Percentiles rank a stretch among this genome's conserved stretches.
Evolutionary conservation across 495 filamentous ascomycete species (phyloP).

Genomic region (Acidomyces sp.): DNA sequence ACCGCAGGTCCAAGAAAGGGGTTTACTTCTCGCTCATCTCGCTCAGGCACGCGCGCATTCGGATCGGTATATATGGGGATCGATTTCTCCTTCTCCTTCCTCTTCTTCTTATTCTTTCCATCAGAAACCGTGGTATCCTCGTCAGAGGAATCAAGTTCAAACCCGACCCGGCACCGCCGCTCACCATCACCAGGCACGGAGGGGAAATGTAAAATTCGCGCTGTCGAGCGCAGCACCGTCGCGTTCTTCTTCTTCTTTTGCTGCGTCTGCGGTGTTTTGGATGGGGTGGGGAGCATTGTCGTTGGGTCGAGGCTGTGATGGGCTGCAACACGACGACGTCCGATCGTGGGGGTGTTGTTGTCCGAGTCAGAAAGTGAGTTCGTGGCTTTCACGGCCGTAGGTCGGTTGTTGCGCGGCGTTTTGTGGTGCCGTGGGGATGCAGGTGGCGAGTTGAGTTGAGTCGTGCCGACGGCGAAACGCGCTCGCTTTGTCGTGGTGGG

Average conservation of each 20-base stretch:
- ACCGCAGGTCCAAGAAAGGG: constrained; percentile 56
- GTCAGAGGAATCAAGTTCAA: too few relatives aligned
- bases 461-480: constrained; percentile 17
- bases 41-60: constrained; percentile 66
- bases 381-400: not conserved
- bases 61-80: constrained; percentile 86
- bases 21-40: constrained; percentile 53
- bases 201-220: constrained; percentile 61
- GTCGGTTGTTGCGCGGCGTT: constrained; percentile 13
- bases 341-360: constrained; percentile 17
- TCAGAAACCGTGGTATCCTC: too few relatives aligned
- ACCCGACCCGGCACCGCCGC: too few relatives aligned
- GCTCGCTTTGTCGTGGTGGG: constrained; percentile 20
- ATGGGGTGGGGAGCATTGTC: constrained; percentile 69
- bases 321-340: too few relatives aligned
- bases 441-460: constrained; percentile 33
- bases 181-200: too few relatives aligned
- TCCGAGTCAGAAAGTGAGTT: constrained; percentile 21
- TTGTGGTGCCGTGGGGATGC: constrained; percentile 28
- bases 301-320: constrained; percentile 17
- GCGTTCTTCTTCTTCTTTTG: constrained; percentile 55
- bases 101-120: constrained; percentile 45
- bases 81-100: constrained; percentile 32
- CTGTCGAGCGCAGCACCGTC: constrained; percentile 47
- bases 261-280: constrained; percentile 87